phyloP scores from a whole-genome alignment of 2,329 filamentous ascomycete genomes.

The Exophiala viscosa region DNA sequence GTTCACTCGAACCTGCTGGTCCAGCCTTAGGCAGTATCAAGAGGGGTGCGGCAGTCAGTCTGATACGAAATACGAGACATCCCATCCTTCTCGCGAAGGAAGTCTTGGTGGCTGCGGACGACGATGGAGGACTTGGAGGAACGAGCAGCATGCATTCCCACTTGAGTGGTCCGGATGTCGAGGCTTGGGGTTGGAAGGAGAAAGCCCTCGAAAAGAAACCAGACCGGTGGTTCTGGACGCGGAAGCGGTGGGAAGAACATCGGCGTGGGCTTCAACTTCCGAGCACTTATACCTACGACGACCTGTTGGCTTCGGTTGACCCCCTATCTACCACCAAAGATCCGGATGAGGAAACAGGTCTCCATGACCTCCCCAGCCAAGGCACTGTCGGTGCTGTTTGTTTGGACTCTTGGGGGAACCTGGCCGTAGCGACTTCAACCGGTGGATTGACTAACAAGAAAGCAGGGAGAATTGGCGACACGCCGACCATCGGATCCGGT shows the following conservation, averaged over 20 bases:
- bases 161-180: constrained; percentile 64
- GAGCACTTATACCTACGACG: constrained; percentile 14
- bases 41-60: constrained; percentile 72
- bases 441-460: constrained; percentile 88
- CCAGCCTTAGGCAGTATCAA: constrained; percentile 49
- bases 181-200: constrained; percentile 57
- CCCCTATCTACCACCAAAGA: constrained; percentile 32
- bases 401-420: constrained; percentile 68
- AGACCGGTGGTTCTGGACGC: constrained; percentile 72
- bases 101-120: constrained; percentile 65
- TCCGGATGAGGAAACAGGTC: constrained; percentile 47
- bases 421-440: constrained; percentile 64
- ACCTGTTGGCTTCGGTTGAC: constrained; percentile 17
- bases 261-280: constrained; percentile 51
- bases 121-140: constrained; percentile 43
- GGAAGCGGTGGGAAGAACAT: constrained; percentile 76
- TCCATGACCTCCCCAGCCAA: constrained; percentile 68
- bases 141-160: constrained; percentile 56
- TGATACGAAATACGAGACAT: constrained; percentile 70
- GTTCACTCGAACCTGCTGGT: constrained; percentile 34
- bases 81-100: constrained; percentile 70
- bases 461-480: constrained; percentile 80
- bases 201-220: constrained; percentile 66
- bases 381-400: constrained; percentile 82
- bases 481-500: constrained; percentile 75